Evolutionary conservation across 805 yeast species (phyloP), one percentile per base, ranked within the genome.

Genomic region (Cyberlindnera americana): DNA sequence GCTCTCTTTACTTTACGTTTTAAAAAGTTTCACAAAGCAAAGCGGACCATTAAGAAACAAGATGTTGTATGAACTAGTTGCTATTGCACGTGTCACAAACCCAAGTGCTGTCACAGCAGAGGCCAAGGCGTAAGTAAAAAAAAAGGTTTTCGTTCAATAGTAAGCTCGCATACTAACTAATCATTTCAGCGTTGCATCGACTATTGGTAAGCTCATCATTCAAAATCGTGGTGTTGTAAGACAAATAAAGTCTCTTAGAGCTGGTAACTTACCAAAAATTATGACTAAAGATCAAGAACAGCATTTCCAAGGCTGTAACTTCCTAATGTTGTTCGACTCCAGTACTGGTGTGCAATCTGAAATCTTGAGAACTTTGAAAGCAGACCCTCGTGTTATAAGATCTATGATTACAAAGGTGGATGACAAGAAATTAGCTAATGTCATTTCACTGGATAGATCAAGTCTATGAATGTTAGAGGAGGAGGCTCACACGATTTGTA

Each of bases 211-310:
- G 58, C 69, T 88, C 57, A 77, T 91, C 21, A 74, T 93, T 43
- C 77, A 79, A 45, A 90, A 91, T 64, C 87, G 96, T 72, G 99
- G 99, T 36, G 91, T 91, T n/a, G 80, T 91, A 27, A 76, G 98
- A 59, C 81, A 78, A 45, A 77, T 91, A 33, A 75, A 83, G 37
- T 83, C 89, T 47, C 65, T 90, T 60, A 97, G 96, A 1, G 75
- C 80, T 29, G 77, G 77, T 46, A 79, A 80, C 19, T 71, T 93
- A 40, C 96, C 98, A 15, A 83, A 79, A 48, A 75, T 91, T 45
- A 74, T 86, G 65, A 78, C 81, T 49, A 86, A 86, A 57, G 88
- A 88, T 56, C 95, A 89, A 56, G 95, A 90, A 58, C 74, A 78
- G 45, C 95, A 90, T 63, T 87, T 87, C 59, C 90, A 87, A 59